These are phyloP conservation scores for Boehmeria nivea DNA, from an alignment of 306 rosid species.

Conservation along the genomic window DNA sequence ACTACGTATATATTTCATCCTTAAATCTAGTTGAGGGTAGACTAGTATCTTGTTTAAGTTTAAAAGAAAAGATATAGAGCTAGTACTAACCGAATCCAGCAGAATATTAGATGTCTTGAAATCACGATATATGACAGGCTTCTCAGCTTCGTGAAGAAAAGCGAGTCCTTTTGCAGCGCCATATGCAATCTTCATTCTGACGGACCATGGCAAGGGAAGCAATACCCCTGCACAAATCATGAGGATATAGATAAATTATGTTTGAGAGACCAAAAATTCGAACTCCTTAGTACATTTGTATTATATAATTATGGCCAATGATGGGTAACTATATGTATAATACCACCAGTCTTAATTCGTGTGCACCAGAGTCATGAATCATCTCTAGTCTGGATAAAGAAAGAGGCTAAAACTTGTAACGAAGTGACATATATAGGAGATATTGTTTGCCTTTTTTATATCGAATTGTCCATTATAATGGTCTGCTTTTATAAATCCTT, in stretches of 20 bases:
- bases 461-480: too few species aligned
- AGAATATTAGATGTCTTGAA: constrained; percentile 92
- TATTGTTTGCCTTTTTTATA: too few species aligned
- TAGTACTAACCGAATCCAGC: constrained; percentile 69
- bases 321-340: too few species aligned
- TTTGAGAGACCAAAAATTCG: constrained; percentile 9
- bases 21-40: background rate
- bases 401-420: too few species aligned
- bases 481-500: too few species aligned
- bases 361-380: too few species aligned
- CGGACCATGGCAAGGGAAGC: constrained; percentile 94
- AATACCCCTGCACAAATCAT: constrained; percentile 64
- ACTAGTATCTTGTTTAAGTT: too few species aligned
- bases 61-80: constrained; percentile 3
- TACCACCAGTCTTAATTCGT: too few species aligned
- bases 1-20: background rate
- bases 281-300: too few species aligned
- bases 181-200: constrained; percentile 92
- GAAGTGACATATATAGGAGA: too few species aligned
- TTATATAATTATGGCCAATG: too few species aligned
- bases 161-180: constrained; percentile 98
- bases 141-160: constrained; percentile 93
- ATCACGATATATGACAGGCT: constrained; percentile 97
- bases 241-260: background rate
- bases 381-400: too few species aligned